Conservation (phyloP, 805 yeast species). For the Wickerhamiella azyma region DNA sequence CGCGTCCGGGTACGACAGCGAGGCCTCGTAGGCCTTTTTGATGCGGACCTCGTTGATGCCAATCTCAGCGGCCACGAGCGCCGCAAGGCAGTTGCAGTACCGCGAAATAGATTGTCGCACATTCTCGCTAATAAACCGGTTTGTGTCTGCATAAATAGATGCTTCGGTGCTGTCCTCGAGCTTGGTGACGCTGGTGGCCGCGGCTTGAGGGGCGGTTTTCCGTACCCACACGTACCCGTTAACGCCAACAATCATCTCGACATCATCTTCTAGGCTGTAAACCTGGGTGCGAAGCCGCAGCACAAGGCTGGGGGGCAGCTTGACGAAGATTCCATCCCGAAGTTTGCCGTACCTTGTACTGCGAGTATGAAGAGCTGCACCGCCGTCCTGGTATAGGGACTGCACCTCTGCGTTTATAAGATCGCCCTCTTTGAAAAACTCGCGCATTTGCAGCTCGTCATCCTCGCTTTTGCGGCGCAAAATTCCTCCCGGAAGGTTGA, state of each 20-base stretch:
- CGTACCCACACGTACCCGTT: slow-evolving; percentile 91
- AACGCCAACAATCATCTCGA: slow-evolving; percentile 80
- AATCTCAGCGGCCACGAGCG: slow-evolving; percentile 69
- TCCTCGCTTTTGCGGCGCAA: slow-evolving; percentile 84
- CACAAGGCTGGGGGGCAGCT: slow-evolving; percentile 71
- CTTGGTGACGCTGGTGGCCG: slow-evolving; percentile 53
- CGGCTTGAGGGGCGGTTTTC: slow-evolving; percentile 31
- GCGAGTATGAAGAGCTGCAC: slow-evolving; percentile 88
- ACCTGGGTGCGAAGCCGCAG: slow-evolving; percentile 80
- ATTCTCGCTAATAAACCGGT: slow-evolving; percentile 51
- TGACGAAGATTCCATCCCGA: slow-evolving; percentile 73
- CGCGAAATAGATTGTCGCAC: slow-evolving; percentile 66
- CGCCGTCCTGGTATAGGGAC: slow-evolving; percentile 73
- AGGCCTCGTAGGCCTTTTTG: slow-evolving; percentile 74
- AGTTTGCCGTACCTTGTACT: slow-evolving; percentile 90
- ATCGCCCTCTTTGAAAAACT: slow-evolving; percentile 89
- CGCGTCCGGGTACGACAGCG: slow-evolving; percentile 57
- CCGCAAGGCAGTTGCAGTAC: slow-evolving; percentile 70
- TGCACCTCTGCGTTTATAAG: slow-evolving; percentile 93
- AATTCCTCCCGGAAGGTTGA: slow-evolving; percentile 94
- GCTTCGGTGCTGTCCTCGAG: slow-evolving; percentile 80
- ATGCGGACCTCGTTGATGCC: slow-evolving; percentile 77
- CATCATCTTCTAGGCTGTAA: slow-evolving; percentile 80
- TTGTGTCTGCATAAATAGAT: slow-evolving; percentile 82
- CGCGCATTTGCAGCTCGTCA: slow-evolving; percentile 94